Base-by-base conservation (phyloP, 495 filamentous ascomycete genomes). In the Aspergillus carlsbadensis region DNA sequence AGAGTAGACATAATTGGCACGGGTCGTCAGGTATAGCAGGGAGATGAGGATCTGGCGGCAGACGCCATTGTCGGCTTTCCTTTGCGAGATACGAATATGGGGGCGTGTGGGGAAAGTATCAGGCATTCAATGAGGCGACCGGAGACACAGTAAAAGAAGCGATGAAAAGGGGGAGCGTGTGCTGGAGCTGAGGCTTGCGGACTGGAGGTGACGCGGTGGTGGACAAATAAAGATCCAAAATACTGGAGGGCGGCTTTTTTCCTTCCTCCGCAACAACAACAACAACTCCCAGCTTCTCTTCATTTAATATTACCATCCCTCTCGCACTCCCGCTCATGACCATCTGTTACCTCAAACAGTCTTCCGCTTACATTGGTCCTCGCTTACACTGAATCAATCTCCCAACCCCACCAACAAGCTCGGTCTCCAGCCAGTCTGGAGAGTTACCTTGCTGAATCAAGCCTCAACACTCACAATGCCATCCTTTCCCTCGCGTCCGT, bases 1-100 rank as follows among this genome's bases (percentile, higher is more conserved):
- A 94, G 84, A 56, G 89, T 83, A 57, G 92, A 92, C 94, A 98
- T 98, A 63, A 60, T 65, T 52, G 26, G 59, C 52, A 68, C 54
- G 64, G 60, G 53, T 60, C 61, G 64, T 63, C 24, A 66, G 59
- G 58, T 21, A 45, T 62, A 62, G 63, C 45, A 45, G 57, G 61
- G 45, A 36, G 54, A 35, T 58, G 49, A 53, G 54, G 41, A 13
- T 48, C 56, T 51, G 58, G 63, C 65, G 64, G 46, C 34, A 18
- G 41, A 44, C 54, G 65, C 65, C 65, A 61, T 56, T 64, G 58
- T 52, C 57, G 56, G 59, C 60, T 55, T 51, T 54, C 33, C 29
- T 18, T 31, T 15, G 13, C 29, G 10, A 22, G 43, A 33, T 44
- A 5, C 48, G 26, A 33, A 13, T 39, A 35, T n/a, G n/a, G n/a